phyloP scores from a whole-genome alignment of 495 filamentous ascomycete species.

The Penicillium ochrochloron region DNA sequence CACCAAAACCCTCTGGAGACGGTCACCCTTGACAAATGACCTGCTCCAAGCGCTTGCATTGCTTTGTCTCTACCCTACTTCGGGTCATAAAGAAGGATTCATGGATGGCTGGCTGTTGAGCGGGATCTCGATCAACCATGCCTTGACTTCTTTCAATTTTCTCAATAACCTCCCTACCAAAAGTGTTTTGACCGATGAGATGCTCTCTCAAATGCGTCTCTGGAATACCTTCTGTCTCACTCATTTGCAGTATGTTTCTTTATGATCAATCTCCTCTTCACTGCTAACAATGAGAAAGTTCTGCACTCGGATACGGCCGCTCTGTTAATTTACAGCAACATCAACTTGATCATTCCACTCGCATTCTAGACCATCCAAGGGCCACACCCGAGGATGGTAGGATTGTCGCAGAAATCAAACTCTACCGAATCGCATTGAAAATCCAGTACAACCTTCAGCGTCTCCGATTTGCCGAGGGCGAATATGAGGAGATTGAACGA shows the following conservation, averaged over 20 bases:
- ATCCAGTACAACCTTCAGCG: conserved; percentile 37
- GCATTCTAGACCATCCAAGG: conserved; percentile 40
- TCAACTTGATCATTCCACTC: conserved; percentile 42
- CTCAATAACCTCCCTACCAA: conserved; percentile 34
- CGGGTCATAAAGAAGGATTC: conserved; percentile 41
- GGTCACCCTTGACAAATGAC: conserved; percentile 40
- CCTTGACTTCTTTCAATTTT: conserved; percentile 40
- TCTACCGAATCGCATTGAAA: conserved; percentile 39
- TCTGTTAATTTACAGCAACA: conserved; percentile 40
- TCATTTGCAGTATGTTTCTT: conserved; percentile 44
- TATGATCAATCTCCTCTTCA: neutral
- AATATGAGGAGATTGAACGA: conserved; percentile 45
- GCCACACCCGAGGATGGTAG: conserved; percentile 43
- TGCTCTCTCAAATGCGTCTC: conserved; percentile 40
- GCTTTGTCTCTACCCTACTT: conserved; percentile 44
- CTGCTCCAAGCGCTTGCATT: conserved; percentile 43
- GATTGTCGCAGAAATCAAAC: conserved; percentile 45
- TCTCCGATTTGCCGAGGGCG: conserved; percentile 36
- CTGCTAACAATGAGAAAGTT: conserved; percentile 23
- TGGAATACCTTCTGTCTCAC: conserved; percentile 48
- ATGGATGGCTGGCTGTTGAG: conserved; percentile 51
- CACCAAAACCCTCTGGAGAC: conserved; percentile 41
- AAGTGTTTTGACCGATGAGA: conserved; percentile 35
- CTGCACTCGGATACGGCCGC: conserved; percentile 44
- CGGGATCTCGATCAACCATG: conserved; percentile 49